Evolutionary conservation across 169 alveolate genomes (phyloP).

Genomic region (Amoebophrya sp.): DNA sequence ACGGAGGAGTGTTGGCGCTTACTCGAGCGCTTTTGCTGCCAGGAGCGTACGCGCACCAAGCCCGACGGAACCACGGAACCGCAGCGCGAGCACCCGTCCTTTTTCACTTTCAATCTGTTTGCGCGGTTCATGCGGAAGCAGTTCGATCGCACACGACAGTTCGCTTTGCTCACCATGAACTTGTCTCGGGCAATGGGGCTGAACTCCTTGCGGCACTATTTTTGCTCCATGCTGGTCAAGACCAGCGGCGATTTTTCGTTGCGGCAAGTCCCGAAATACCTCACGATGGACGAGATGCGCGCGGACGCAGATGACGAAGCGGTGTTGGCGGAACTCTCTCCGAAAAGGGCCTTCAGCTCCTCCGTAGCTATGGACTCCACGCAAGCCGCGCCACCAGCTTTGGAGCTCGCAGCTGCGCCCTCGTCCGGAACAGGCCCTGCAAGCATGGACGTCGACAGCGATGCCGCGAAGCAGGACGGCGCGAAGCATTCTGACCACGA

Average conservation of each 20-base stretch:
- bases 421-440: too few species aligned
- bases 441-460: too few species aligned
- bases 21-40: not conserved
- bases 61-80: not conserved
- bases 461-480: not conserved
- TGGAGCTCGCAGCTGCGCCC: not conserved
- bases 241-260: not conserved
- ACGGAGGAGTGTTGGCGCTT: not conserved
- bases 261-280: not conserved
- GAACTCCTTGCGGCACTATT: not conserved
- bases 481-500: too few species aligned
- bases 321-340: not conserved
- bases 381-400: not conserved
- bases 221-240: not conserved
- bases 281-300: not conserved
- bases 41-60: too few species aligned
- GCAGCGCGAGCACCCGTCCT: not conserved
- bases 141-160: not conserved
- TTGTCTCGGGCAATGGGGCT: not conserved
- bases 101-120: not conserved
- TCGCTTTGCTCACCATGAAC: not conserved
- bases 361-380: too few species aligned
- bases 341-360: not conserved
- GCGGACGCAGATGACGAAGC: not conserved
- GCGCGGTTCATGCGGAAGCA: not conserved